phyloP scores from a whole-genome alignment of 352 stramenopile genomes.

The Pythium brassicae region DNA sequence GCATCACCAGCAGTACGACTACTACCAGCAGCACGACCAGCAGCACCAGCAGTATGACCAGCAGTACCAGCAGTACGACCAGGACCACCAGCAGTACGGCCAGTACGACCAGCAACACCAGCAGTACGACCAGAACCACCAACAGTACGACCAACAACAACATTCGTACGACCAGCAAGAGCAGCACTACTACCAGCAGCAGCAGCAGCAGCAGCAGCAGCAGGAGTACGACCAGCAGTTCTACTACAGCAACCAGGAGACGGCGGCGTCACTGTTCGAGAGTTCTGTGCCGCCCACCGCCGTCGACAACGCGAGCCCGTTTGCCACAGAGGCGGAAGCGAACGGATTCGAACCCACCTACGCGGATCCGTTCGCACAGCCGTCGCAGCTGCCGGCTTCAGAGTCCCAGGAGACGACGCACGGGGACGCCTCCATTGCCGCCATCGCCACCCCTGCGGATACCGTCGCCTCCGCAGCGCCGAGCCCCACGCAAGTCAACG shows the following conservation, averaged over 20 bases:
- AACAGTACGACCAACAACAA: slow-evolving; percentile 1
- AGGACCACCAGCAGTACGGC: neutral
- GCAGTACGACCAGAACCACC: slow-evolving; percentile 2
- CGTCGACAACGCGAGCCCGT: neutral
- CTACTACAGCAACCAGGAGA: slow-evolving; percentile 5
- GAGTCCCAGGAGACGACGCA: neutral
- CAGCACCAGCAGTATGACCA: neutral
- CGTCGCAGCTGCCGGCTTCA: neutral
- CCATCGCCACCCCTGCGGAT: neutral
- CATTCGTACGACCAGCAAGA: neutral
- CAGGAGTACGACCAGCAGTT: neutral
- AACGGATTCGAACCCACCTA: neutral
- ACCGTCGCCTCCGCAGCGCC: neutral
- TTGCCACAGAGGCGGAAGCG: neutral
- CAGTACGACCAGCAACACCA: neutral
- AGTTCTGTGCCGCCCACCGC: neutral
- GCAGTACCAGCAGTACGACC: neutral
- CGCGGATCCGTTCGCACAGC: slow-evolving; percentile 15
- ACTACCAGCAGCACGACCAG: neutral
- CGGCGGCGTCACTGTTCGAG: neutral
- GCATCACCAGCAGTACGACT: neutral
- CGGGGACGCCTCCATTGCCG: neutral
- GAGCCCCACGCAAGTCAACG: slow-evolving; percentile 21
- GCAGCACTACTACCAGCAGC: neutral
- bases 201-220: neutral